Conservation (phyloP, 1,284 basidiomycete species). For the Malassezia slooffiae region DNA sequence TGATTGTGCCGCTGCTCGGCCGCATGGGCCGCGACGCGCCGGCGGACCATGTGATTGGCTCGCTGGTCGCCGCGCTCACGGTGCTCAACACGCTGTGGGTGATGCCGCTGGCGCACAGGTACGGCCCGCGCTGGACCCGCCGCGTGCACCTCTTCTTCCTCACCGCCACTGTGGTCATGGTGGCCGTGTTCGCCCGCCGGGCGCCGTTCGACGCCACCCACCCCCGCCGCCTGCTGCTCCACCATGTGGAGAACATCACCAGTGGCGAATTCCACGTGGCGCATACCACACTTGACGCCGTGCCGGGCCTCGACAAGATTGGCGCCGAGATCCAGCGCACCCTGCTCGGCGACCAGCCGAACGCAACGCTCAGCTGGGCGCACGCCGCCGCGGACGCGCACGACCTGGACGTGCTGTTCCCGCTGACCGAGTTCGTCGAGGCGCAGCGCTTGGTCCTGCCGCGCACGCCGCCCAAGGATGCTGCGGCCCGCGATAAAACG, state of each 20-base stretch:
- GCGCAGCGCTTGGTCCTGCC: constrained; percentile 62
- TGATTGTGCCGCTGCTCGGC: constrained; percentile 80
- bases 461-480: constrained; percentile 34
- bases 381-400: constrained; percentile 27
- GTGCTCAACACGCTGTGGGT: constrained; percentile 56
- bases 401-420: constrained; percentile 58
- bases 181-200: constrained; percentile 55
- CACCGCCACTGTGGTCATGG: constrained; percentile 50
- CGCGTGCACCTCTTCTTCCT: constrained; percentile 52
- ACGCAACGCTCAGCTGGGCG: constrained; percentile 41
- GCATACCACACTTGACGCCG: constrained; percentile 70
- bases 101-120: constrained; percentile 61
- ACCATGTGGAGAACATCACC: constrained; percentile 68
- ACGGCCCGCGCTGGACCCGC: constrained; percentile 48
- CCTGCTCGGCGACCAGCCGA: constrained; percentile 50
- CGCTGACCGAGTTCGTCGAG: constrained; percentile 57
- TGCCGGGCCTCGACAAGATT: constrained; percentile 61
- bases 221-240: constrained; percentile 73
- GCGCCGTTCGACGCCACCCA: constrained; percentile 70
- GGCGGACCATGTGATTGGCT: constrained; percentile 77
- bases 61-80: constrained; percentile 50
- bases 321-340: constrained; percentile 56
- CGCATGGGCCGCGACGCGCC: constrained; percentile 49
- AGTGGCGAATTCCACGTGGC: constrained; percentile 68
- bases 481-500: not conserved